phyloP scores from a whole-genome alignment of 257 asterid genomes.

The Mitragyna speciosa region DNA sequence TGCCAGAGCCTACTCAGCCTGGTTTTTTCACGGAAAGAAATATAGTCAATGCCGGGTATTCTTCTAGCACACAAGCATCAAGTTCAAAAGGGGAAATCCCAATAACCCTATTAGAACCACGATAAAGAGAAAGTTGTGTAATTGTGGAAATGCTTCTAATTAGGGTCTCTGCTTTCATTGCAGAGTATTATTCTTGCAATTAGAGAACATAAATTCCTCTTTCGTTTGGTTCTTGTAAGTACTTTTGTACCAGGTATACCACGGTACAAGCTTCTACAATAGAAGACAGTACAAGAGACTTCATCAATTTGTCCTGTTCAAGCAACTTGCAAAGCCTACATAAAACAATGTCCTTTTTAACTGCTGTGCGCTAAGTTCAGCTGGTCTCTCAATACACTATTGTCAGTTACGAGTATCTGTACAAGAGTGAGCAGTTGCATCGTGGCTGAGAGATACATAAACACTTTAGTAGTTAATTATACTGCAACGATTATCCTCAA shows the following conservation, averaged over 20 bases:
- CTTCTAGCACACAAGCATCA: background rate
- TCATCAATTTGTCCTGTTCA: too few species aligned
- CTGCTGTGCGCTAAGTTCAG: too few species aligned
- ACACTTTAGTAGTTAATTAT: too few species aligned
- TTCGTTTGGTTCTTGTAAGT: background rate
- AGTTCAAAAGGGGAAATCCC: background rate
- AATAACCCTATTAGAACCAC: background rate
- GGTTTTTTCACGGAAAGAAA: slow-evolving; percentile 34
- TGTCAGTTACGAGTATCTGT: too few species aligned
- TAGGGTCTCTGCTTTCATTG: too few species aligned
- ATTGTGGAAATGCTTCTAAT: background rate
- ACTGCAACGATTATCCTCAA: background rate
- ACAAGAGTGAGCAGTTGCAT: too few species aligned
- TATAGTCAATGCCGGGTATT: background rate
- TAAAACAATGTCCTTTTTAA: too few species aligned
- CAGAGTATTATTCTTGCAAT: background rate
- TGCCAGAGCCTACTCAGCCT: slow-evolving; percentile 36
- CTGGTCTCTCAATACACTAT: too few species aligned
- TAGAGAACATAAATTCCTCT: background rate
- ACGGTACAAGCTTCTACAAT: background rate
- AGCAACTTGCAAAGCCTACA: background rate
- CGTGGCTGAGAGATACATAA: too few species aligned
- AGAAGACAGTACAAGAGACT: background rate
- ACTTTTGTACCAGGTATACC: background rate
- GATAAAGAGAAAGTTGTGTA: background rate